Evolutionary conservation across 2,329 filamentous ascomycete species (phyloP), one percentile per base, ranked within the genome.

Genomic region (Calonectria multiphialidica): DNA sequence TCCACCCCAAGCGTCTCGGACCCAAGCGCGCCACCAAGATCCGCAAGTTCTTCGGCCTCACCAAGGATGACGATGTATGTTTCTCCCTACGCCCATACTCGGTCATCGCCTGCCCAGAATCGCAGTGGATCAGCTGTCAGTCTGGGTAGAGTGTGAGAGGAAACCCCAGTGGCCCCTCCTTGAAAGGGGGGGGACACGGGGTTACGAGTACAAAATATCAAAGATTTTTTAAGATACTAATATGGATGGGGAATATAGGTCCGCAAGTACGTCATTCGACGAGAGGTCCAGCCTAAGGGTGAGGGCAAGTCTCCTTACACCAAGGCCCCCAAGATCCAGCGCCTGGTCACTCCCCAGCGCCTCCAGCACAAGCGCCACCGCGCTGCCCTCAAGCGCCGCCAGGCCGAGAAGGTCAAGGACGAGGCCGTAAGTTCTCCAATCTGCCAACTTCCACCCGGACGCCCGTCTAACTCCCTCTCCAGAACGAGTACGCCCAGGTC

Each of bases 61-160:
- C 93, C 94, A 98, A 98, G 96, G 96, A 98, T 93, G 97, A 99
- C 92, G 97, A 99, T 94, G 96, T 98, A 94, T 92, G 94, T 95
- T 83, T 83, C 86, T 84, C 83, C 84, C 85, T 88, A 84, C 85
- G 88, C 87, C 81, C 84, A 85, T 85, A 85, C 84, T 84, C 84
- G 82, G 88, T 93, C 91, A 91, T 94, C 90, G 90, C 93, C 93
- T 95, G 89, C 90, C 90, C 90, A 83, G 84, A 84, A 81, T 86
- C 87, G 86, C 85, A 83, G 78, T 80, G 83, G 79, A 84, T 80
- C 78, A 78, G 77, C 70, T 82, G 81, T 82, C 86, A 86, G 86
- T 84, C 84, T 80, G 86, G 86, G 84, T 89, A 90, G 89, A 91
- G 89, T 88, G 89, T 91, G 89, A 91, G 89, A 87, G 81, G 82